These are phyloP conservation scores for Trichomonascus vanleenenianus DNA, from an alignment of 805 yeast genomes.

Conservation along the genomic window DNA sequence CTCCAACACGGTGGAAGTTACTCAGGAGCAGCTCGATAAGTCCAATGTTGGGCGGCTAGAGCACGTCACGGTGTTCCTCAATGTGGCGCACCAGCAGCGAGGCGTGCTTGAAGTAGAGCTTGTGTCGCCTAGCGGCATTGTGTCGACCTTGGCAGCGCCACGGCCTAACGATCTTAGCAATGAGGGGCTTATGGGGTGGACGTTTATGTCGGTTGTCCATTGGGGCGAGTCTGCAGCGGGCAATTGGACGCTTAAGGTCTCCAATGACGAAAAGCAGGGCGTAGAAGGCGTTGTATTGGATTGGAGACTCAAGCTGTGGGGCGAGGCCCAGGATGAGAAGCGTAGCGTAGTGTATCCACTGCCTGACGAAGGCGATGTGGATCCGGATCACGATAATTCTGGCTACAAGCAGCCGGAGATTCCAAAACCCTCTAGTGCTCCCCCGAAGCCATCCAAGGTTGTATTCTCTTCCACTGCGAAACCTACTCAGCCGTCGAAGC, in stretches of 20 bases:
- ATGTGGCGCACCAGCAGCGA: slow-evolving; percentile 54
- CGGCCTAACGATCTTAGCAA: slow-evolving; percentile 50
- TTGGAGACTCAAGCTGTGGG: slow-evolving; percentile 80
- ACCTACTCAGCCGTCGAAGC: slow-evolving; percentile 7
- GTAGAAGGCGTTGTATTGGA: slow-evolving; percentile 35
- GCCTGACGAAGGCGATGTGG: slow-evolving; percentile 31
- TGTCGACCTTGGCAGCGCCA: slow-evolving; percentile 63
- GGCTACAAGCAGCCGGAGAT: slow-evolving; percentile 19
- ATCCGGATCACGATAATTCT: slow-evolving; percentile 4
- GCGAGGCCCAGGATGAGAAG: slow-evolving; percentile 60
- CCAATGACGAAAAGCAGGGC: slow-evolving; percentile 24
- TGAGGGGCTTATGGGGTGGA: slow-evolving; percentile 72
- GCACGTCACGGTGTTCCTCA: slow-evolving; percentile 77
- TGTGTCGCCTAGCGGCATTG: slow-evolving; percentile 66
- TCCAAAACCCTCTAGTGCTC: slow-evolving; percentile 5
- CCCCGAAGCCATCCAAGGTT: slow-evolving; percentile 9
- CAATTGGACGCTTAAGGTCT: slow-evolving; percentile 68
- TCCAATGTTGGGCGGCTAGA: slow-evolving; percentile 68
- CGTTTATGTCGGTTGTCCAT: slow-evolving; percentile 95
- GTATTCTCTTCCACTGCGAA: slow-evolving; percentile 13
- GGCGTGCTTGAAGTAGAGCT: slow-evolving; percentile 64
- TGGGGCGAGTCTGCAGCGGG: slow-evolving; percentile 88
- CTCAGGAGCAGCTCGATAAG: slow-evolving; percentile 39
- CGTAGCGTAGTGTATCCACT: slow-evolving; percentile 46
- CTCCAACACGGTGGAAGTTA: slow-evolving; percentile 27